Evolutionary conservation across 2,329 filamentous ascomycete genomes (phyloP), one percentile per base, ranked within the genome.

Genomic region (Botrytis hyacinthi): DNA sequence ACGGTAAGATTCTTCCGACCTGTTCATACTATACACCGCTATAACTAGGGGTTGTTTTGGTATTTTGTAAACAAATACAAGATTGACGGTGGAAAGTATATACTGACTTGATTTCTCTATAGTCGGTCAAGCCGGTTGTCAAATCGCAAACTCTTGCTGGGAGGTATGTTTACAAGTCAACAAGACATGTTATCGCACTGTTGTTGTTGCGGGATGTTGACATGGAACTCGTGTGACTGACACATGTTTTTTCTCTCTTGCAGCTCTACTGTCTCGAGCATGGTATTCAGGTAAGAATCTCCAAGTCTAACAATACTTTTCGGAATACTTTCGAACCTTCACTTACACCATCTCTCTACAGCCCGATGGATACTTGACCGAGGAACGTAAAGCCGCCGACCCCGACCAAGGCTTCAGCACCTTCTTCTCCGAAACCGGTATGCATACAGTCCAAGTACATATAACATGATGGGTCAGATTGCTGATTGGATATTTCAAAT

Each of bases 71-170:
- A 76, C 70, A 72, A 74, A 71, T 74, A 65, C 65, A 74, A 63
- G 60, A 72, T 71, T 44, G 76, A 77, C 75, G 72, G 12, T 70
- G 32, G 32, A 46, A 68, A 48, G 32, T 40, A 48, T 35, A 60
- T 78, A 77, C 79, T 76, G 76, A 78, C 68, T 66, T 77, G 69
- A 75, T 62, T 71, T 72, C 80, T 77, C 70, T 82, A 82, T 85
- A 99, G 96, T 99, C 89, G 96, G 96, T 87, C 96, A 99, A 91
- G 96, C 96, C 84, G 96, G 96, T 92, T 98, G 96, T 91, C 96
- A 99, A 86, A 99, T 99, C 84, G 96, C 95, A 87, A 99, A 99
- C 89, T 96, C 96, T 81, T 98, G 96, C 91, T 99, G 96, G 96
- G 96, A 99, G 94, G 96, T 99, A 88, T 88, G 93, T 88, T 67